These are phyloP conservation scores for Letharia columbiana DNA, from an alignment of 495 filamentous ascomycete genomes.

Conservation along the genomic window DNA sequence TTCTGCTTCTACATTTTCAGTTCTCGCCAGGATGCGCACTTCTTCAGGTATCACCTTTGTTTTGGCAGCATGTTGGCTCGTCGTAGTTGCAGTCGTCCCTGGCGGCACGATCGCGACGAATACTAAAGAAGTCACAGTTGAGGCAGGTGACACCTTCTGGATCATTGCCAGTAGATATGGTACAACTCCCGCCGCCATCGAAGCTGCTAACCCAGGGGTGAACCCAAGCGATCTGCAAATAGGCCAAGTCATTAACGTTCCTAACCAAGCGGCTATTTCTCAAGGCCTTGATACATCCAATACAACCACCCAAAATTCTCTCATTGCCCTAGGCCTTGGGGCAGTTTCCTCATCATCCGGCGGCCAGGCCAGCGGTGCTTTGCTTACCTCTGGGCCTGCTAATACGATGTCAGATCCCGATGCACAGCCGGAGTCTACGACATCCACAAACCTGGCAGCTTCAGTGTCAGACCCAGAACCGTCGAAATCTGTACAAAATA, in stretches of 20 bases:
- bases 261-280: background rate
- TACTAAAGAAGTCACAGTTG: background rate
- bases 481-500: background rate
- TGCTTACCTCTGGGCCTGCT: background rate
- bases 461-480: background rate
- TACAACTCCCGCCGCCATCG: background rate
- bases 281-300: background rate
- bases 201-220: background rate
- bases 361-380: background rate
- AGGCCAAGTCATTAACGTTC: background rate
- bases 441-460: background rate
- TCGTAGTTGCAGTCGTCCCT: background rate
- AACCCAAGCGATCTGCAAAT: background rate
- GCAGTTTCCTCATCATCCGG: background rate
- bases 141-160: background rate
- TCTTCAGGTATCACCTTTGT: background rate
- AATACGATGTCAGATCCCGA: background rate
- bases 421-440: background rate
- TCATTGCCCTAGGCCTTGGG: background rate
- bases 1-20: background rate
- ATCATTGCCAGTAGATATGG: background rate
- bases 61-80: background rate
- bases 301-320: background rate
- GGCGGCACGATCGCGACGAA: background rate
- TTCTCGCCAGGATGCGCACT: background rate